Conservation (phyloP, 371 early-diverging fungal genomes). For the Syncephalastrum contaminatum region DNA sequence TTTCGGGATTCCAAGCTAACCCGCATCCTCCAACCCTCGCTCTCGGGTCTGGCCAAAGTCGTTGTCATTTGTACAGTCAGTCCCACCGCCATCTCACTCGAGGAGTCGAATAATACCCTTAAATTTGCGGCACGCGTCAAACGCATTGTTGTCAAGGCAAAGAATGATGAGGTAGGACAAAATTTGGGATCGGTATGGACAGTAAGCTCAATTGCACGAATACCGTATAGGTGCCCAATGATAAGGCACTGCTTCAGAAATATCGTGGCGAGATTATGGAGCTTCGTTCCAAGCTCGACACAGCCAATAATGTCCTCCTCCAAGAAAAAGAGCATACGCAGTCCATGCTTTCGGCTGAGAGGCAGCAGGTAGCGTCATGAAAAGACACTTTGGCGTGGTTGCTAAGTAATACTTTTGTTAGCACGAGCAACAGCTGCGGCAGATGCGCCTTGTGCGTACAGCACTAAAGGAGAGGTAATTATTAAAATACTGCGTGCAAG, state of each 20-base stretch:
- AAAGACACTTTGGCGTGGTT: neutral
- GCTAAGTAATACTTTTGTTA: slow-evolving; percentile 14
- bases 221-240: slow-evolving; percentile 60
- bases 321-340: slow-evolving; percentile 42
- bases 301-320: slow-evolving; percentile 43
- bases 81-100: slow-evolving; percentile 58
- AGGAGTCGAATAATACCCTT: slow-evolving; percentile 83
- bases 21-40: slow-evolving; percentile 77
- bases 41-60: slow-evolving; percentile 77
- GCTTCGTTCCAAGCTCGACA: slow-evolving; percentile 73
- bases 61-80: slow-evolving; percentile 82
- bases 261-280: slow-evolving; percentile 83
- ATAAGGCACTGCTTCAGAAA: slow-evolving; percentile 84
- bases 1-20: slow-evolving; percentile 94
- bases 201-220: too few relatives aligned
- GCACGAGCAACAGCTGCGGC: slow-evolving; percentile 77
- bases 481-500: slow-evolving; percentile 19
- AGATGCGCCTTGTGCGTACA: slow-evolving; percentile 69
- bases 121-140: slow-evolving; percentile 86
- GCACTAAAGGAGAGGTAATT: slow-evolving; percentile 80
- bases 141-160: slow-evolving; percentile 44
- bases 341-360: slow-evolving; percentile 29
- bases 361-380: slow-evolving; percentile 27
- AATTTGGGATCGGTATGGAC: too few relatives aligned
- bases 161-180: slow-evolving; percentile 13